A percentile compares a stretch with the other conserved stretches of the same genome.
These are phyloP conservation scores for Seminavis robusta DNA, from an alignment of 108 stramenopile genomes.

Conservation along the genomic window DNA sequence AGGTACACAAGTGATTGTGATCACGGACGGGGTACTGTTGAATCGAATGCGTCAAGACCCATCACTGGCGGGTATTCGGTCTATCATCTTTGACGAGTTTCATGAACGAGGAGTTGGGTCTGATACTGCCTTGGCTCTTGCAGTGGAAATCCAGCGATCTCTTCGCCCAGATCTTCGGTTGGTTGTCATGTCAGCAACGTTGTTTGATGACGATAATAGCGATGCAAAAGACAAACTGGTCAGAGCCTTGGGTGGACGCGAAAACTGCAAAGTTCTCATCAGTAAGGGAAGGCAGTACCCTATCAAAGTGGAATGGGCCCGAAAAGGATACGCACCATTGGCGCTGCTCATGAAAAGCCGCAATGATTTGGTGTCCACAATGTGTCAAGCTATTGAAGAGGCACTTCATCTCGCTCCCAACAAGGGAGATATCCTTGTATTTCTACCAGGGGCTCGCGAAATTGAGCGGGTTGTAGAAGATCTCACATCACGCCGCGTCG, in stretches of 20 bases:
- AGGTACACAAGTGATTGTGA: constrained; percentile 34
- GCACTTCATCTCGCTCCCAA: constrained; percentile 37
- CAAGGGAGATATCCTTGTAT: constrained; percentile 74
- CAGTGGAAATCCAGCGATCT: constrained; percentile 41
- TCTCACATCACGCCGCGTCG: constrained; percentile 27
- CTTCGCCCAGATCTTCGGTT: constrained; percentile 36
- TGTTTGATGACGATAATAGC: constrained; percentile 31
- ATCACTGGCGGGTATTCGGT: constrained; percentile 29
- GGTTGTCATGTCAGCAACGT: constrained; percentile 67
- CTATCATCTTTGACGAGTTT: constrained; percentile 66
- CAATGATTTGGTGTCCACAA: constrained; percentile 13
- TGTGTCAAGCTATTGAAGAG: constrained; percentile 40
- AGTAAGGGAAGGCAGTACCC: constrained; percentile 60
- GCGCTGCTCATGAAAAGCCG: constrained; percentile 9
- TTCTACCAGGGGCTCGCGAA: constrained; percentile 82
- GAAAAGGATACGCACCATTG: constrained; percentile 15
- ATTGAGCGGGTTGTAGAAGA: constrained; percentile 58
- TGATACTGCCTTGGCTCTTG: constrained; percentile 57
- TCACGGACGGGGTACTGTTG: constrained; percentile 65
- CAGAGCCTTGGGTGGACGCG: constrained; percentile 35
- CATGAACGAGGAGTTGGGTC: constrained; percentile 68
- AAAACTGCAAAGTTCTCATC: constrained; percentile 33
- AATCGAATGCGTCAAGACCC: constrained; percentile 50
- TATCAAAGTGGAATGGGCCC: constrained; percentile 40
- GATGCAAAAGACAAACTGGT: constrained; percentile 27